These are phyloP conservation scores for Teratosphaeria gauchensis DNA, from an alignment of 2,329 filamentous ascomycete species.

Conservation along the genomic window DNA sequence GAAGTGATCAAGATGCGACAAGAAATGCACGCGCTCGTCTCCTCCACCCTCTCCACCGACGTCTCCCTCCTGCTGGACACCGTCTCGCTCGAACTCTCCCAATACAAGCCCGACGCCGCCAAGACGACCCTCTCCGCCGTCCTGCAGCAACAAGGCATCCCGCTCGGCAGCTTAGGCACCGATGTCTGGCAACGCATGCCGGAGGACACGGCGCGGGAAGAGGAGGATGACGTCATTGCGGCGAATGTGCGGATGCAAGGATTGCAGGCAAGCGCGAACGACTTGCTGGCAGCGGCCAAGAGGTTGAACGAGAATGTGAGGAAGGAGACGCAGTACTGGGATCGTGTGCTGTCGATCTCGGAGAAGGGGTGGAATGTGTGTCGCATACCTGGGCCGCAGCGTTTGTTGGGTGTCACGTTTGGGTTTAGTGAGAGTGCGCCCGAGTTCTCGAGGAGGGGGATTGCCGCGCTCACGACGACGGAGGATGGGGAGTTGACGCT, in stretches of 20 bases:
- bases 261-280: slow-evolving; percentile 64
- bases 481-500: slow-evolving; percentile 67
- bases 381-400: slow-evolving; percentile 58
- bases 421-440: slow-evolving; percentile 68
- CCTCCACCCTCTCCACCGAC: slow-evolving; percentile 40
- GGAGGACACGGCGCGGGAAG: slow-evolving; percentile 41
- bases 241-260: slow-evolving; percentile 70
- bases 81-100: slow-evolving; percentile 64
- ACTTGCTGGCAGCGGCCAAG: slow-evolving; percentile 60
- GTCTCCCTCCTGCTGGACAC: slow-evolving; percentile 68
- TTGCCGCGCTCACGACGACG: slow-evolving; percentile 67
- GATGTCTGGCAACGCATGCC: slow-evolving; percentile 50
- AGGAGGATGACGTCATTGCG: slow-evolving; percentile 37
- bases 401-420: slow-evolving; percentile 75
- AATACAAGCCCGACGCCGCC: slow-evolving; percentile 58
- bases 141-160: slow-evolving; percentile 56
- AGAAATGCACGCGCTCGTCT: slow-evolving; percentile 34
- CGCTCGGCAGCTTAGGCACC: slow-evolving; percentile 64
- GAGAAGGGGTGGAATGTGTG: slow-evolving; percentile 81
- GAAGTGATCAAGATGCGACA: slow-evolving; percentile 30
- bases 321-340: slow-evolving; percentile 80
- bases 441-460: slow-evolving; percentile 58
- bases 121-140: slow-evolving; percentile 59
- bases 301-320: slow-evolving; percentile 68
- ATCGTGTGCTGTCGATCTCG: slow-evolving; percentile 70